Conservation (phyloP, 75 land plant species). For the Chamaecyparis obtusa region DNA sequence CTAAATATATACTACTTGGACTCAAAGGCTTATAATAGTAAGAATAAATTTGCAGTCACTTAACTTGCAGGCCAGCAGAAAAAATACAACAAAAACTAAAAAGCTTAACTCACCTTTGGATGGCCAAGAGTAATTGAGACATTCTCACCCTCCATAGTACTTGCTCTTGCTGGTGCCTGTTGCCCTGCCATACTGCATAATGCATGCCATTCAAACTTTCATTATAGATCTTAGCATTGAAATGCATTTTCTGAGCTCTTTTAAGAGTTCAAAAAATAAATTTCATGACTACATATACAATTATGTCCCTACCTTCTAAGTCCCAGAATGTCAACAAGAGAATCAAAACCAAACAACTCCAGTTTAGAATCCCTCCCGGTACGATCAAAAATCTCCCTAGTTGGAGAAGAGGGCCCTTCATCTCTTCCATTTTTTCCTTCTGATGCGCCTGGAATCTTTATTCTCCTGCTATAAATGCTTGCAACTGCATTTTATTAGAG, state of each 20-base stretch:
- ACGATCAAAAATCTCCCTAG: slow-evolving; percentile 42
- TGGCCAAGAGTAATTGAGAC: slow-evolving; percentile 69
- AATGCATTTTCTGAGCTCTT: neutral
- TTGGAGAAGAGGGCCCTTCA: slow-evolving; percentile 22
- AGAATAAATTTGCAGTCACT: neutral
- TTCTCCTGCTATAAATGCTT: slow-evolving; percentile 15
- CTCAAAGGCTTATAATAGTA: neutral
- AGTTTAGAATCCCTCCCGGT: slow-evolving; percentile 69
- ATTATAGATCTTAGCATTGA: neutral
- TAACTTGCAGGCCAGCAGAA: neutral
- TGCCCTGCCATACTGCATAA: slow-evolving; percentile 91
- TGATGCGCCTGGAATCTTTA: neutral
- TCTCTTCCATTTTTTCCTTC: slow-evolving; percentile 22
- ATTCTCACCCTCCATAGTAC: slow-evolving; percentile 83
- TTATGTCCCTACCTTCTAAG: slow-evolving; percentile 64
- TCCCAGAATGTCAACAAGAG: slow-evolving; percentile 91
- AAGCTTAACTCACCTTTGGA: slow-evolving; percentile 52
- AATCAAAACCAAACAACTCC: slow-evolving; percentile 95
- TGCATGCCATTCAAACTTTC: neutral
- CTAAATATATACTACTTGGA: neutral
- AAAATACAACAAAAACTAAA: neutral
- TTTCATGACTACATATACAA: neutral
- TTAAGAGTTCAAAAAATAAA: neutral
- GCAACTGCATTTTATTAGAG: neutral
- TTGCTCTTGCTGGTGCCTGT: slow-evolving; percentile 60